These are phyloP conservation scores for Trapa bicornis DNA, from an alignment of 345 rosid genomes.

Conservation along the genomic window DNA sequence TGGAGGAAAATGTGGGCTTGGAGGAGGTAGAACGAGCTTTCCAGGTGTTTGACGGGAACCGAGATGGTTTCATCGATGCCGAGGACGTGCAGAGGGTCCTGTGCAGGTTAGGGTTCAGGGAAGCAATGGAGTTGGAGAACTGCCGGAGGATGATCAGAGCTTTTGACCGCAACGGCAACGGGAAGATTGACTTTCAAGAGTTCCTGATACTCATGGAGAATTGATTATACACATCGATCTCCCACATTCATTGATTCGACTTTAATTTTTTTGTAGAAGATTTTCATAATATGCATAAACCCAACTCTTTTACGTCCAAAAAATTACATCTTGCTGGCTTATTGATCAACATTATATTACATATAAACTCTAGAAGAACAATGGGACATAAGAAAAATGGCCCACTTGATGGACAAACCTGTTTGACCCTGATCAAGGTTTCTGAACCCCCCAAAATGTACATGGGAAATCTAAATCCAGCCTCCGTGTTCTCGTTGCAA, in stretches of 20 bases:
- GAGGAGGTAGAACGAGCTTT: slow-evolving; percentile 68
- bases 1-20: slow-evolving; percentile 60
- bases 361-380: no score
- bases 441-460: no score
- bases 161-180: slow-evolving; percentile 43
- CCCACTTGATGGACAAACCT: no score
- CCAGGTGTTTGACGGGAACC: slow-evolving; percentile 64
- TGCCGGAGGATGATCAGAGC: slow-evolving; percentile 55
- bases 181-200: slow-evolving; percentile 55
- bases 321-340: no score
- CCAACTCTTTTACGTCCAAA: no score
- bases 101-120: slow-evolving; percentile 34
- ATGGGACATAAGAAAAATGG: no score
- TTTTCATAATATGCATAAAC: no score
- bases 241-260: neutral
- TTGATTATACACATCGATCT: neutral
- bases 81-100: slow-evolving; percentile 61
- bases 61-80: slow-evolving; percentile 68
- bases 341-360: no score
- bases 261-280: neutral
- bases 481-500: no score
- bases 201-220: slow-evolving; percentile 65
- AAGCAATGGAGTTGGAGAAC: slow-evolving; percentile 10
- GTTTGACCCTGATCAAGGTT: no score
- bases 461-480: no score